phyloP scores from a whole-genome alignment of 2,329 filamentous ascomycete genomes.

The Neofusicoccum laricinum region DNA sequence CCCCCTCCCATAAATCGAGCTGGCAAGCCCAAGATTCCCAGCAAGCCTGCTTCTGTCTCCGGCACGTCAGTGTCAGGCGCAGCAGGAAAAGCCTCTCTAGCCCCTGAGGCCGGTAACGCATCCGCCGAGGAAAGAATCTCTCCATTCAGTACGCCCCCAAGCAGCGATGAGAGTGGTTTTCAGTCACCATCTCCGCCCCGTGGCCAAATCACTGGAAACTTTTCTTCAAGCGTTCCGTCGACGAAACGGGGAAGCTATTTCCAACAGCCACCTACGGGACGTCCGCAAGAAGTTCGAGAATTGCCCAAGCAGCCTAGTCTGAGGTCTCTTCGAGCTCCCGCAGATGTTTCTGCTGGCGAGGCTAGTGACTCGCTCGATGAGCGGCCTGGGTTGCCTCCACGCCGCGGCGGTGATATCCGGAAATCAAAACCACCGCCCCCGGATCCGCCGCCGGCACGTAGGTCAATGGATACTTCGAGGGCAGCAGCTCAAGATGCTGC shows the following conservation, averaged over 20 bases:
- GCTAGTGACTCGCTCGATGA: conserved; percentile 35
- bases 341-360: conserved; percentile 3
- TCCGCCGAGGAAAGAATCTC: conserved; percentile 56
- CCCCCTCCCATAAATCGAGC: conserved; percentile 78
- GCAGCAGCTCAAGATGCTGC: neutral
- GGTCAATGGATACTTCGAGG: conserved; percentile 29
- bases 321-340: neutral
- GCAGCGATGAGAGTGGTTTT: conserved; percentile 60
- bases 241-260: conserved; percentile 31
- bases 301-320: conserved; percentile 19
- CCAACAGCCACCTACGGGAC: conserved; percentile 21
- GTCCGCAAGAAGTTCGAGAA: conserved; percentile 22
- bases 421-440: conserved; percentile 29
- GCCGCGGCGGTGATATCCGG: conserved; percentile 35
- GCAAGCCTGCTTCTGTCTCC: conserved; percentile 39
- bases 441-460: conserved; percentile 33
- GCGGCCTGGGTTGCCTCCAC: conserved; percentile 50
- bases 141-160: conserved; percentile 83
- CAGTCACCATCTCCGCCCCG: neutral
- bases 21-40: conserved; percentile 69
- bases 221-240: conserved; percentile 18
- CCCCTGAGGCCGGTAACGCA: conserved; percentile 40
- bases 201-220: neutral
- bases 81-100: conserved; percentile 26
- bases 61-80: conserved; percentile 19